phyloP scores from a whole-genome alignment of 306 rosid genomes.

The Rosa rugosa region DNA sequence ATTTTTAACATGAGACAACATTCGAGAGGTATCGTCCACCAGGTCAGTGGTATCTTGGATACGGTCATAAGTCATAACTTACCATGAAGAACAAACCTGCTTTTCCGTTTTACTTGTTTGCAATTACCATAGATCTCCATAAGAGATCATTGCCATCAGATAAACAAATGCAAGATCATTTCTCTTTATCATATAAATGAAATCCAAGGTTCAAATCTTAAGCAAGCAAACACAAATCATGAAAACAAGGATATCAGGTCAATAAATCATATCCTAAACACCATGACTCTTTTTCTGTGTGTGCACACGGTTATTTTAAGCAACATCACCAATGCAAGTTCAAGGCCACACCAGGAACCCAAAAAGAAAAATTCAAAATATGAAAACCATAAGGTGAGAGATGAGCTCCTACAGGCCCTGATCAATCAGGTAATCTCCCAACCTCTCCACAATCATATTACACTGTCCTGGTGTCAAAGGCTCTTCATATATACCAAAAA shows the following conservation, averaged over 20 bases:
- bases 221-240: slow-evolving; percentile 17
- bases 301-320: slow-evolving; percentile 18
- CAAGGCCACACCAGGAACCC: slow-evolving; percentile 22
- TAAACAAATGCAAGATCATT: not conserved
- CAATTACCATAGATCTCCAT: not conserved
- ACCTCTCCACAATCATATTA: slow-evolving; percentile 53
- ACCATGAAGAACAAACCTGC: not conserved
- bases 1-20: not conserved
- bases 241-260: not conserved
- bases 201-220: not conserved
- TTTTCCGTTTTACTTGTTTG: not conserved
- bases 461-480: slow-evolving; percentile 53
- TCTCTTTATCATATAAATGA: not conserved
- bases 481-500: slow-evolving; percentile 48
- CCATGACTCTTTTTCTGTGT: slow-evolving; percentile 15
- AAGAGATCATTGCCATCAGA: not conserved
- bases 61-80: not conserved
- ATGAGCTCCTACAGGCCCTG: slow-evolving; percentile 35
- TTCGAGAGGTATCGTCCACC: not conserved
- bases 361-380: slow-evolving; percentile 7
- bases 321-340: slow-evolving; percentile 23
- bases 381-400: slow-evolving; percentile 21
- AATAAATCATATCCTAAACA: slow-evolving; percentile 23
- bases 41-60: not conserved
- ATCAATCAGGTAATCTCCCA: slow-evolving; percentile 58